phyloP scores from a whole-genome alignment of 805 yeast genomes.

The Yamadazyma takamatsuzukensis region DNA sequence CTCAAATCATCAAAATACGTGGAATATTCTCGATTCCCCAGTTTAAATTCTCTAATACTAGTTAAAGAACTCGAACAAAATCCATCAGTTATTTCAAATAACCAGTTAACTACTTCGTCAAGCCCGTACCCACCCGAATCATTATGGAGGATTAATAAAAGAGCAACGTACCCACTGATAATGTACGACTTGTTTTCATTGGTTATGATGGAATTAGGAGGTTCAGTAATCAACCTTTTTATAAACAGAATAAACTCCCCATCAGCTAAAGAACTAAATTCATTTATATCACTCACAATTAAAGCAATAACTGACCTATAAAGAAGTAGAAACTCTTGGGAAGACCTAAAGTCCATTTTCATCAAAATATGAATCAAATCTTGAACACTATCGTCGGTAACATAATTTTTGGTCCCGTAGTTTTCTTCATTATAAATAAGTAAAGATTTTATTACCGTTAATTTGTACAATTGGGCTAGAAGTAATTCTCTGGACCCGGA shows the following conservation, averaged over 20 bases:
- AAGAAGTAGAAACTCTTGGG: slow-evolving; percentile 39
- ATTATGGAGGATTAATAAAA: slow-evolving; percentile 42
- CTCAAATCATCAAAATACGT: slow-evolving; percentile 34
- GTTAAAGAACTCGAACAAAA: slow-evolving; percentile 26
- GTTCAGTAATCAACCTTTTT: slow-evolving; percentile 28
- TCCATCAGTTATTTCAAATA: slow-evolving; percentile 44
- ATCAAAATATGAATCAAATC: slow-evolving; percentile 32
- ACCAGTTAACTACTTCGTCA: slow-evolving; percentile 41
- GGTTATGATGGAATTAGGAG: slow-evolving; percentile 30
- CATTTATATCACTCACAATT: slow-evolving; percentile 48
- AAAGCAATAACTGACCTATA: slow-evolving; percentile 40
- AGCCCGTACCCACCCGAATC: slow-evolving; percentile 50
- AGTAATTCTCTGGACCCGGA: slow-evolving; percentile 46
- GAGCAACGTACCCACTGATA: slow-evolving; percentile 34
- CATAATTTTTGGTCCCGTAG: slow-evolving; percentile 32
- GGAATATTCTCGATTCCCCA: slow-evolving; percentile 42
- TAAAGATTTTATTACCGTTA: slow-evolving; percentile 42
- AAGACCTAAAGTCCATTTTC: slow-evolving; percentile 30
- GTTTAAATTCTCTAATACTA: slow-evolving; percentile 27
- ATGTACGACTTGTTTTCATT: slow-evolving; percentile 36
- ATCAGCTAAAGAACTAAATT: slow-evolving; percentile 38
- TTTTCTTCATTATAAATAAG: slow-evolving; percentile 32
- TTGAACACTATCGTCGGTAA: slow-evolving; percentile 33
- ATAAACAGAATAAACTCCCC: slow-evolving; percentile 27
- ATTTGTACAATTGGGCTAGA: slow-evolving; percentile 47